Evolutionary conservation across 495 filamentous ascomycete genomes (phyloP).

Genomic region (Neurospora tetrasperma): DNA sequence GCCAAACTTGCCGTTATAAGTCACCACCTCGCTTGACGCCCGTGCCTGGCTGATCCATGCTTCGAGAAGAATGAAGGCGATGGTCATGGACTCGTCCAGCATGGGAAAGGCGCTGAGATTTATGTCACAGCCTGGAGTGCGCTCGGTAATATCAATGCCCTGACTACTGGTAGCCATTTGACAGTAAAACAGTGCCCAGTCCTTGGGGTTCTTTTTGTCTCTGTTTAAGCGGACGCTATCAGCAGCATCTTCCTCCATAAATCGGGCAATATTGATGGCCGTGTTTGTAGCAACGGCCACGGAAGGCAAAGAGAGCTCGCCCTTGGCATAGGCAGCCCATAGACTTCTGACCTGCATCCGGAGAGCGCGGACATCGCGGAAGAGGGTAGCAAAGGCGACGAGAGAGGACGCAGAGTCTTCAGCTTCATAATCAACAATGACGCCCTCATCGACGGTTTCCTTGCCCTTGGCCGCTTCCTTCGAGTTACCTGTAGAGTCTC

Average conservation of each 20-base stretch:
- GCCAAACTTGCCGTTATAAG: conserved; percentile 3
- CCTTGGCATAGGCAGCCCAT: neutral
- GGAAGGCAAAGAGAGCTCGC: conserved; percentile 1
- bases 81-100: neutral
- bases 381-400: conserved; percentile 1
- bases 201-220: neutral
- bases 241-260: conserved; percentile 1
- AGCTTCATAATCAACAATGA: neutral
- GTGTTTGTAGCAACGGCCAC: conserved; percentile 4
- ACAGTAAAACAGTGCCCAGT: neutral
- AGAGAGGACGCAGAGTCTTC: neutral
- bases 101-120: neutral
- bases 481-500: neutral
- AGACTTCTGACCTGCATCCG: neutral
- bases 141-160: neutral
- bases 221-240: neutral
- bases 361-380: conserved; percentile 1
- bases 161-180: neutral
- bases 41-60: neutral
- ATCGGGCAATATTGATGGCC: conserved; percentile 3
- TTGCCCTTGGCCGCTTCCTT: neutral
- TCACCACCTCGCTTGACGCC: neutral
- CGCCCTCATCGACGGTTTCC: neutral
- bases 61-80: neutral
- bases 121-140: neutral